These are phyloP conservation scores for Paramyrothecium sp. DNA, from an alignment of 2,329 filamentous ascomycete species.

Conservation along the genomic window DNA sequence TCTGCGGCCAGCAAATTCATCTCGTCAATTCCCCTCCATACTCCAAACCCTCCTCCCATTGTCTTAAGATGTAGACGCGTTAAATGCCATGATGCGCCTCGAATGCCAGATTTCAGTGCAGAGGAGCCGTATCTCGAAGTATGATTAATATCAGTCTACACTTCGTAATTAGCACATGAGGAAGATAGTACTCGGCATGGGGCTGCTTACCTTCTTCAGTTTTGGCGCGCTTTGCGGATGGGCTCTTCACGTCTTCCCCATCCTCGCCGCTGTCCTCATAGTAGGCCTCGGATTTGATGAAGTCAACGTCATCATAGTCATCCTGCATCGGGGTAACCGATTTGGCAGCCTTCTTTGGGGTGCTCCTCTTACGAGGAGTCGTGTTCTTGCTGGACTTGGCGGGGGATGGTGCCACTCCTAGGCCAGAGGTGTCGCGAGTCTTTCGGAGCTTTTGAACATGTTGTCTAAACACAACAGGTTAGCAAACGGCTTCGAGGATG, in stretches of 20 bases:
- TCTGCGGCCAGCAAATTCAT: too few species aligned
- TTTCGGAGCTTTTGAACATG: slow-evolving; percentile 45
- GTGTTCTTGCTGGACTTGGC: slow-evolving; percentile 21
- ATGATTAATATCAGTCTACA: too few species aligned
- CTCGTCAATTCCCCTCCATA: too few species aligned
- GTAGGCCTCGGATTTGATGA: slow-evolving; percentile 5
- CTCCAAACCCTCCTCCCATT: too few species aligned
- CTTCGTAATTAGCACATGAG: neutral
- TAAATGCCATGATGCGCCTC: too few species aligned
- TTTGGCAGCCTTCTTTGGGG: slow-evolving; percentile 16
- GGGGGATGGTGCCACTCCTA: slow-evolving; percentile 13
- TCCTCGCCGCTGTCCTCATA: slow-evolving; percentile 11
- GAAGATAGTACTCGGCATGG: neutral
- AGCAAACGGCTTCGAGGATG: neutral
- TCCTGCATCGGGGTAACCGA: neutral
- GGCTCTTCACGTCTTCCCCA: slow-evolving; percentile 7
- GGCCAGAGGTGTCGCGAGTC: slow-evolving; percentile 24
- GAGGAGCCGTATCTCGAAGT: too few species aligned
- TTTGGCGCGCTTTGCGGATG: slow-evolving; percentile 20
- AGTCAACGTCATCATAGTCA: neutral
- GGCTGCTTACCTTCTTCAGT: slow-evolving; percentile 12
- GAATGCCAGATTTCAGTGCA: too few species aligned
- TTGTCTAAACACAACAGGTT: slow-evolving; percentile 28
- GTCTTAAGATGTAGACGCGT: too few species aligned
- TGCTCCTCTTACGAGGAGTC: neutral